Percentiles rank a stretch among this genome's conserved stretches.
These are phyloP conservation scores for Paramecium tetraurelia DNA, from an alignment of 73 alveolate species.

Conservation along the genomic window DNA sequence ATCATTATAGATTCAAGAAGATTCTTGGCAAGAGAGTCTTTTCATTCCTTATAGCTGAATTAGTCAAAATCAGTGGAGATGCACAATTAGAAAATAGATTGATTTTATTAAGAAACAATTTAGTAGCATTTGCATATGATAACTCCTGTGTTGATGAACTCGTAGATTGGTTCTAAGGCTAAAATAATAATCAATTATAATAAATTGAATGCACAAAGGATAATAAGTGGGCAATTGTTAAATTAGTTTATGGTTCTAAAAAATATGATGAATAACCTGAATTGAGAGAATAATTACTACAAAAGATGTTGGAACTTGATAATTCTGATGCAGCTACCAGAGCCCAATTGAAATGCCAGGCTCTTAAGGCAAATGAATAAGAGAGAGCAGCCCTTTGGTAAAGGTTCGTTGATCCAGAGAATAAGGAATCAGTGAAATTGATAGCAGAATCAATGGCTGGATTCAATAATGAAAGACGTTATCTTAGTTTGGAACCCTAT, in stretches of 20 bases:
- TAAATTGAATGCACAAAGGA: constrained; percentile 42
- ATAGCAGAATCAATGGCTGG: constrained; percentile 57
- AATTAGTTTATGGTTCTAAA: not conserved
- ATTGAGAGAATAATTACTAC: not conserved
- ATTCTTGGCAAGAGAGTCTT: constrained; percentile 40
- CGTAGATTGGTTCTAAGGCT: constrained; percentile 43
- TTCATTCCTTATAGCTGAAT: not conserved
- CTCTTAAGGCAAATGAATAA: constrained; percentile 16
- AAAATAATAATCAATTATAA: constrained; percentile 9
- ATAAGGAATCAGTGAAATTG: constrained; percentile 46
- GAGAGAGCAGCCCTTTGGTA: constrained; percentile 54
- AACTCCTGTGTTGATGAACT: not conserved
- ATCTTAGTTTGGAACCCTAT: constrained; percentile 5
- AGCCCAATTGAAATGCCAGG: constrained; percentile 1
- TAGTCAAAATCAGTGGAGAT: not conserved
- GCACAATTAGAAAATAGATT: constrained; percentile 20
- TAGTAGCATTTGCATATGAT: constrained; percentile 43
- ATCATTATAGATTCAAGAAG: not conserved
- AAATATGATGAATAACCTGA: constrained; percentile 15
- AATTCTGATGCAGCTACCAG: constrained; percentile 9
- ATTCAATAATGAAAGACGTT: constrained; percentile 46
- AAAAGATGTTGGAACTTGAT: not conserved
- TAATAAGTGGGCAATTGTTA: constrained; percentile 53
- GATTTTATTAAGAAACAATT: constrained; percentile 33
- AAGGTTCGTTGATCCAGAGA: not conserved